Base-by-base conservation (phyloP, 1,284 basidiomycete genomes). In the Tylopilus orsonianus region DNA sequence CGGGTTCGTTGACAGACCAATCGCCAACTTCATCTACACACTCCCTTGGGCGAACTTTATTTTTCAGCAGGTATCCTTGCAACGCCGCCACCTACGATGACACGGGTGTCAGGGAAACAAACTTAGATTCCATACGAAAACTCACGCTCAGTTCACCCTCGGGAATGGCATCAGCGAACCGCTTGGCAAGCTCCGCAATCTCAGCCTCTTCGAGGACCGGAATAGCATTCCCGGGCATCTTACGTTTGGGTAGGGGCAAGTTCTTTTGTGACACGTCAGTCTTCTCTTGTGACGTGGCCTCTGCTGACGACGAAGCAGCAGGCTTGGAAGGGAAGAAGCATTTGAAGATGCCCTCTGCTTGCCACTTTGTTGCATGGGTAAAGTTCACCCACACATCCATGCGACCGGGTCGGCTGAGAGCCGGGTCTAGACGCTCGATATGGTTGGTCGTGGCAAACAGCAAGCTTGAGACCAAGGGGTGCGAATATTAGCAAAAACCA, bases 311-410 rank as follows among this genome's bases (percentile, higher is more conserved):
- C 6, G 54, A 36, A 7, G 52, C 33, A 12, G 53, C 42, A 29
- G 65, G 66, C 61, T 80, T 82, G 65, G 66, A 82, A 2, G 90
- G 90, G 82, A 92, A 93, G 79, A 93, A 93, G 66, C 88, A 90
- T 65, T 90, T 89, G 81, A 91, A 93, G 64, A 91, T 89, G 44
- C 87, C 88, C 68, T 90, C 87, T 22, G 89, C 90, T 62, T 93
- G 90, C 81, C 83, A 87, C 63, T 87, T 90, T 7, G 85, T 90
- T 8, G 90, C 90, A 60, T 91, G 85, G 50, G 85, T 86, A 70
- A 91, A 91, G 72, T 91, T 89, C 32, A 90, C 79, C 88, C 89
- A 90, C 13, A 91, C 89, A 59, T 91, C 88, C 87, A 90, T 90
- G 44, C 88, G 85, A 46, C 88, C 88, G 27, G 87, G 87, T 19